Evolutionary conservation across 306 rosid genomes (phyloP).

Genomic region (Psophocarpus tetragonolobus): DNA sequence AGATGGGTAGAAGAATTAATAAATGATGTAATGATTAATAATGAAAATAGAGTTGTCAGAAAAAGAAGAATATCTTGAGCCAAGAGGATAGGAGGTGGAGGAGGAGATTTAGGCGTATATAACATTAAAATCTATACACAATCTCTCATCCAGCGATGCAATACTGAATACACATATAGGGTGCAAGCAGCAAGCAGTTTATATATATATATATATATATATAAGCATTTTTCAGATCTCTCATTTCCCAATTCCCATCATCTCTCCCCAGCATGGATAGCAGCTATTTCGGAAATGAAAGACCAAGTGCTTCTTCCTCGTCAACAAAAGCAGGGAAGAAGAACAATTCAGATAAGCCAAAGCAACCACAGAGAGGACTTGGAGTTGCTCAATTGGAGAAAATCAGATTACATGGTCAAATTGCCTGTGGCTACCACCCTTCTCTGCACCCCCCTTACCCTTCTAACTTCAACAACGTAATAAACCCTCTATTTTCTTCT

Average conservation of each 20-base stretch:
- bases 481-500: neutral
- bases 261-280: slow-evolving; percentile 84
- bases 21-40: slow-evolving; percentile 18
- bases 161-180: slow-evolving; percentile 34
- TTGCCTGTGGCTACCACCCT: slow-evolving; percentile 43
- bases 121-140: slow-evolving; percentile 64
- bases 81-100: slow-evolving; percentile 37
- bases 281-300: slow-evolving; percentile 61
- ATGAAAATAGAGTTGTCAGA: slow-evolving; percentile 31
- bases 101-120: slow-evolving; percentile 67
- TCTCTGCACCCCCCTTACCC: slow-evolving; percentile 44
- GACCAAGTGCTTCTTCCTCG: slow-evolving; percentile 46
- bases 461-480: slow-evolving; percentile 57
- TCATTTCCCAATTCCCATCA: slow-evolving; percentile 43
- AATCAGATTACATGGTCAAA: slow-evolving; percentile 88
- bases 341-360: slow-evolving; percentile 68
- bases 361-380: slow-evolving; percentile 97
- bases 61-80: neutral
- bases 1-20: slow-evolving; percentile 2
- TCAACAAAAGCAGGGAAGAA: slow-evolving; percentile 72
- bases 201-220: no score
- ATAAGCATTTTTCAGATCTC: slow-evolving; percentile 55
- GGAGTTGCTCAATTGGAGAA: slow-evolving; percentile 98
- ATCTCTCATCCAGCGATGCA: slow-evolving; percentile 95
- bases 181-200: slow-evolving; percentile 19